These are phyloP conservation scores for Coriolopsis trogii DNA, from an alignment of 1,284 basidiomycete genomes.

Conservation along the genomic window DNA sequence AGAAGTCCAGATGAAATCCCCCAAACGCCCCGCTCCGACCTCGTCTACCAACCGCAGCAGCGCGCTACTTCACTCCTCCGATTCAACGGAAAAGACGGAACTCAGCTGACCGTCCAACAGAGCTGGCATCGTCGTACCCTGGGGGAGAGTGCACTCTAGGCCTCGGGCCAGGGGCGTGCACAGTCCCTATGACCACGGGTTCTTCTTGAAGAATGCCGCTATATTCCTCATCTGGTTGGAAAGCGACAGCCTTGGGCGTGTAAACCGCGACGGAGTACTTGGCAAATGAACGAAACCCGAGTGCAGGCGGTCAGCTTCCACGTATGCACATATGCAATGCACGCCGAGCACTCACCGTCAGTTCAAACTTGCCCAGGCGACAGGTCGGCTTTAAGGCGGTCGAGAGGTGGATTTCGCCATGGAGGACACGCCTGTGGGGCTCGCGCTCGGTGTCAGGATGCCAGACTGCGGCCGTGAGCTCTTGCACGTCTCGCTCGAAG, in stretches of 20 bases:
- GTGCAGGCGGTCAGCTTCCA: not conserved
- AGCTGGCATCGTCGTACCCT: slow-evolving; percentile 24
- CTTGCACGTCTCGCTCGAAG: slow-evolving; percentile 17
- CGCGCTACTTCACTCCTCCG: too few species aligned
- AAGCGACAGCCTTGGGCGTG: slow-evolving; percentile 22
- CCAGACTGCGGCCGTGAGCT: slow-evolving; percentile 23
- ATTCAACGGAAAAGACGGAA: slow-evolving; percentile 20
- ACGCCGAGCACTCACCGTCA: slow-evolving; percentile 21
- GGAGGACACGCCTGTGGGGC: slow-evolving; percentile 18
- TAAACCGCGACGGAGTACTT: slow-evolving; percentile 22
- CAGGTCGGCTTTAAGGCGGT: slow-evolving; percentile 24
- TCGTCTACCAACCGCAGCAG: not conserved
- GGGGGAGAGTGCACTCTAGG: slow-evolving; percentile 23
- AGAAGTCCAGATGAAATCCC: too few species aligned
- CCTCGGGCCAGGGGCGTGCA: slow-evolving; percentile 20
- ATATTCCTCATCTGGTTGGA: slow-evolving; percentile 13
- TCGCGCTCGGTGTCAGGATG: slow-evolving; percentile 15
- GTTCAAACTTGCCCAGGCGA: slow-evolving; percentile 26
- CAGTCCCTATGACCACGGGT: slow-evolving; percentile 21
- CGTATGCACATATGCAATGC: not conserved
- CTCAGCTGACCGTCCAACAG: slow-evolving; percentile 18
- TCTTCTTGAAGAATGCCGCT: slow-evolving; percentile 16
- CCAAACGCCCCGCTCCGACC: not conserved
- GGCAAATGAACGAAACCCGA: not conserved
- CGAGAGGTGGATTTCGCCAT: slow-evolving; percentile 31